Evolutionary conservation across 306 rosid genomes (phyloP), one percentile per base, ranked within the genome.

Genomic region (Heteromeles arbutifolia): DNA sequence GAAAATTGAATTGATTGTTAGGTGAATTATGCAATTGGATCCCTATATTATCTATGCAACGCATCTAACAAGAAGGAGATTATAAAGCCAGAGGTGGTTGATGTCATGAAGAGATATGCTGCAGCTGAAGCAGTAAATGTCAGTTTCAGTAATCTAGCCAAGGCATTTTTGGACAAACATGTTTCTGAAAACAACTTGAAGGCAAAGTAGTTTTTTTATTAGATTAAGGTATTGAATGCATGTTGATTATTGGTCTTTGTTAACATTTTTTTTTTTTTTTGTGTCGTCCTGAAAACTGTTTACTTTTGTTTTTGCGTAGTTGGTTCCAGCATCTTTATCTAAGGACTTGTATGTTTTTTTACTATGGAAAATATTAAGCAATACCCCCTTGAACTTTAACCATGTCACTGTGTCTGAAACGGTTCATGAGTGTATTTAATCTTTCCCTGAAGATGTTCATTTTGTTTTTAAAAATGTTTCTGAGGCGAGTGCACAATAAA

Each of bases 1-100:
- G 68, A 66, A 43, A 65, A 56, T 18, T 10, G 26, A 53, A 50
- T 61, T 59, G 28, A 72, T 78, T 56, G 21, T 72, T 56, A 91
- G 97, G 98, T 92, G 78, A 94, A 91, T 71, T 91, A 80, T 69
- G 95, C 95, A 76, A 90, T 91, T 15, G 98, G 92, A 14, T 86
- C 93, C 19, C 85, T 94, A 37, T 94, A 88, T 83, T 91, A 86
- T 71, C 82, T 91, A 67, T 88, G 96, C 81, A 79, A 90, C 26
- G 79, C 82, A 43, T 85, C 88, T 64, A 90, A 81, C 78, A 87
- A 76, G 80, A 85, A 81, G 68, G 95, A 91, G 82, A 72, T 91
- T 82, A 74, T 91, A 77, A 94, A 88, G 84, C 90, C 95, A n/a
- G 98, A 88, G 86, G 95, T 94, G 71, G 65, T 94, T 34, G 92